Evolutionary conservation across 176 grass and related monocot genomes (phyloP).

Genomic region (Alloteropsis semialata): DNA sequence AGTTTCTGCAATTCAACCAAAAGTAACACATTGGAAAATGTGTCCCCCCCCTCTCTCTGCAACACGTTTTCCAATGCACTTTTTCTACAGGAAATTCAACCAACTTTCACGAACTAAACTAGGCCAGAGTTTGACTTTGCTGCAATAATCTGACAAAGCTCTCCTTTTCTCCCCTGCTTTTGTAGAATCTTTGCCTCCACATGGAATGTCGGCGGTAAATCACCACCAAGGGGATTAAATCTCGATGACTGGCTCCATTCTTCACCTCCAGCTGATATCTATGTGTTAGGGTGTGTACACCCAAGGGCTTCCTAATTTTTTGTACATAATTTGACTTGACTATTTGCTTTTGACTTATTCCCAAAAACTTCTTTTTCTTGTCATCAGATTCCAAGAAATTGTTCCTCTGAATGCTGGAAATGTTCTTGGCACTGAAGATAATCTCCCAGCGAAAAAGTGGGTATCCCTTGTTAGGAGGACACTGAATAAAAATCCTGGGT

Average conservation of each 20-base stretch:
- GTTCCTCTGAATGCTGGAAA: slow-evolving; percentile 98
- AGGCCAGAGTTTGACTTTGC: background rate
- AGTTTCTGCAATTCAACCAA: too few relatives aligned
- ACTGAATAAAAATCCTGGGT: slow-evolving; percentile 65
- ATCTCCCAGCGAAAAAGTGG: slow-evolving; percentile 86
- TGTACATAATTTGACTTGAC: background rate
- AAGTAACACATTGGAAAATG: too few relatives aligned
- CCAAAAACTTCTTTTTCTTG: background rate
- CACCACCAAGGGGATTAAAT: slow-evolving; percentile 74
- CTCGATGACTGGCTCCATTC: slow-evolving; percentile 95
- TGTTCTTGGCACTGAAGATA: slow-evolving; percentile 93
- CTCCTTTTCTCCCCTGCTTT: background rate
- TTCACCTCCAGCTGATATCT: slow-evolving; percentile 90
- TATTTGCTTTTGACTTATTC: background rate
- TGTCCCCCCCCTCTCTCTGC: too few relatives aligned
- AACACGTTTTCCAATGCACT: too few relatives aligned
- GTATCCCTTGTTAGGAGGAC: slow-evolving; percentile 80
- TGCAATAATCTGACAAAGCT: background rate
- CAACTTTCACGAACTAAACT: too few relatives aligned
- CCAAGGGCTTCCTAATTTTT: background rate
- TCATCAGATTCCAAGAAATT: slow-evolving; percentile 88
- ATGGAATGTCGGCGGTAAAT: slow-evolving; percentile 97
- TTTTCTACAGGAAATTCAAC: too few relatives aligned
- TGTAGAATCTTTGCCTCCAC: slow-evolving; percentile 87
- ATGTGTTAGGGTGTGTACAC: slow-evolving; percentile 75